Percentiles rank a stretch among this genome's conserved stretches.
Conservation (phyloP, 805 yeast species). For the Scheffersomyces ergatensis region DNA sequence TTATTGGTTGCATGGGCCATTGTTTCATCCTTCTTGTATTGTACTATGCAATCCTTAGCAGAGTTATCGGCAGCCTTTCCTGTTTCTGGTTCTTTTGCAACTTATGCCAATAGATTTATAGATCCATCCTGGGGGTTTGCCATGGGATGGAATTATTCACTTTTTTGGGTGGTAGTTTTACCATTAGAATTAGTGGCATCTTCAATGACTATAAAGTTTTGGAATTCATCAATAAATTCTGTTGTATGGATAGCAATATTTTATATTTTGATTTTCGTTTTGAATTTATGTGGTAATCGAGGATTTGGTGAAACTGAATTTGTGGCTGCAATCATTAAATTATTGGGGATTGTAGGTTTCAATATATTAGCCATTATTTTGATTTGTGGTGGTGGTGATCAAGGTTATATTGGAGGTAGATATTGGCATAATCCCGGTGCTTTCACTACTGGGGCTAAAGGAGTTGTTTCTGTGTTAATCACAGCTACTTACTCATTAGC, state of each 20-base stretch:
- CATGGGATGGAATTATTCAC: conserved; percentile 44
- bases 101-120: conserved; percentile 38
- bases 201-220: conserved; percentile 38
- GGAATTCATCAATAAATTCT: conserved; percentile 36
- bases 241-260: conserved; percentile 43
- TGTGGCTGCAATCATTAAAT: conserved; percentile 31
- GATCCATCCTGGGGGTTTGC: conserved; percentile 46
- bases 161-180: conserved; percentile 43
- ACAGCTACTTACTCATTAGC: conserved; percentile 43
- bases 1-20: conserved; percentile 31
- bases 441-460: conserved; percentile 41
- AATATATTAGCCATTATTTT: conserved; percentile 37
- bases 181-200: conserved; percentile 44
- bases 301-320: conserved; percentile 41
- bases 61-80: conserved; percentile 39
- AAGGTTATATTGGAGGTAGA: conserved; percentile 36
- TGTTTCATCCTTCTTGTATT: conserved; percentile 37
- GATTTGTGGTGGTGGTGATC: conserved; percentile 40
- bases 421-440: conserved; percentile 38
- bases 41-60: conserved; percentile 42
- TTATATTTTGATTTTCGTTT: conserved; percentile 31
- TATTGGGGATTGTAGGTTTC: conserved; percentile 39
- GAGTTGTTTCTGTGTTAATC: conserved; percentile 35
- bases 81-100: conserved; percentile 40
- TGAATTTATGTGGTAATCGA: conserved; percentile 32